Conservation (phyloP, 1,284 basidiomycete genomes). For the Rhodotorula sp. region DNA sequence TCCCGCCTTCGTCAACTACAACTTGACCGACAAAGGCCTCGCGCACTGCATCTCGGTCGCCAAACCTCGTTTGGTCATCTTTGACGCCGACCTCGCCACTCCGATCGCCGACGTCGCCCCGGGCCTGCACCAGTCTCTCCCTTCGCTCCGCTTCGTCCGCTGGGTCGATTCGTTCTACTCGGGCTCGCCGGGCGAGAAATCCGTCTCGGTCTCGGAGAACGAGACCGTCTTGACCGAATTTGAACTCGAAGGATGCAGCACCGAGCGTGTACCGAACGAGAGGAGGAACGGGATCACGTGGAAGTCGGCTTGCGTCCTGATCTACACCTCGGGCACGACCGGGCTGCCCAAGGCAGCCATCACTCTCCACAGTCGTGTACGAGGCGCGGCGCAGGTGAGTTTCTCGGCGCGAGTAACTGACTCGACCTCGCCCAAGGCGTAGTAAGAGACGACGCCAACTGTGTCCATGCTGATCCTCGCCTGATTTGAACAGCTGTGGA, state of each 20-base stretch:
- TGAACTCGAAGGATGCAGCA: not conserved
- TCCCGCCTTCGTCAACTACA: conserved; percentile 50
- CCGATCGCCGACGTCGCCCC: conserved; percentile 42
- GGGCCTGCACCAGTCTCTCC: conserved; percentile 31
- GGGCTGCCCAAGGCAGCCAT: conserved; percentile 49
- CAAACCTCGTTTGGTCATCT: conserved; percentile 45
- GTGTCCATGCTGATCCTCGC: no score
- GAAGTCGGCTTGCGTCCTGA: conserved; percentile 34
- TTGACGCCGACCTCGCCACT: conserved; percentile 45
- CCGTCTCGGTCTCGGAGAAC: conserved; percentile 5
- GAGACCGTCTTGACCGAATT: conserved; percentile 10
- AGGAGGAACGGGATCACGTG: conserved; percentile 31
- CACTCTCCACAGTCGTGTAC: conserved; percentile 46
- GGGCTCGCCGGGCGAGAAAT: conserved; percentile 3
- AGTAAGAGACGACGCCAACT: no score
- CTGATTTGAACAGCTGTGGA: conserved; percentile 19
- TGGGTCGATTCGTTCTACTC: conserved; percentile 45
- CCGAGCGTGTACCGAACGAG: conserved; percentile 25
- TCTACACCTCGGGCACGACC: conserved; percentile 38
- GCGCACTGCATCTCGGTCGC: conserved; percentile 47
- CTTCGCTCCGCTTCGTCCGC: conserved; percentile 40
- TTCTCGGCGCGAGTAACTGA: not conserved
- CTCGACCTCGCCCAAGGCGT: no score
- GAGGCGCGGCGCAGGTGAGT: conserved; percentile 40
- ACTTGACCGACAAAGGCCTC: conserved; percentile 45